Percentiles rank a stretch among this genome's conserved stretches.
Evolutionary conservation across 371 early-diverging fungal genomes (phyloP).

Genomic region (Mucor lusitanicus): DNA sequence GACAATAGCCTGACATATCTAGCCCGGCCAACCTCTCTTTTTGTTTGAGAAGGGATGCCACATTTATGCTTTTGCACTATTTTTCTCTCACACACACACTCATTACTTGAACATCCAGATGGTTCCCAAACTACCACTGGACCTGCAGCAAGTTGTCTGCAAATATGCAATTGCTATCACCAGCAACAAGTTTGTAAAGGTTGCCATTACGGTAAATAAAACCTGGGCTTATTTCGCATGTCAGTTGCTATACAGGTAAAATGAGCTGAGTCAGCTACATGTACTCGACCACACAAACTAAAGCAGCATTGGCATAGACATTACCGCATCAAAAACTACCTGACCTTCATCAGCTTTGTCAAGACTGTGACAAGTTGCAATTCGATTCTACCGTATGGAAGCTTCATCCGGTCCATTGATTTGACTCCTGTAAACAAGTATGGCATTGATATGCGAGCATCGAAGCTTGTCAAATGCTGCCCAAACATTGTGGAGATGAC

Average conservation of each 20-base stretch:
- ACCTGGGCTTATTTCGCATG: slow-evolving; percentile 20
- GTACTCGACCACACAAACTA: not conserved
- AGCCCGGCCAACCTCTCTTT: not conserved
- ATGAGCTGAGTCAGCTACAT: not conserved
- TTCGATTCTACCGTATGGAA: slow-evolving; percentile 46
- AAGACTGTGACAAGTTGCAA: slow-evolving; percentile 5
- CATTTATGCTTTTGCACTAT: not conserved
- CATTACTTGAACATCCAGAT: not conserved
- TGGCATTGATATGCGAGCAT: slow-evolving; percentile 16
- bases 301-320: not conserved
- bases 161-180: not conserved
- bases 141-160: slow-evolving; percentile 14
- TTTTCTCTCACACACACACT: not conserved
- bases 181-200: not conserved
- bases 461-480: slow-evolving; percentile 11
- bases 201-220: slow-evolving; percentile 10
- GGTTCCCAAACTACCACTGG: slow-evolving; percentile 7
- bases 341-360: slow-evolving; percentile 12
- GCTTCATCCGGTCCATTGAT: slow-evolving; percentile 77
- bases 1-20: not conserved
- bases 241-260: slow-evolving; percentile 13
- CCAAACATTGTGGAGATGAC: slow-evolving; percentile 15
- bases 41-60: not conserved
- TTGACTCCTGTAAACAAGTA: slow-evolving; percentile 70
- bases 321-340: slow-evolving; percentile 15